Percentiles rank a stretch among this genome's conserved stretches.
These are phyloP conservation scores for Lentinula raphanica DNA, from an alignment of 768 basidiomycete species.

Conservation along the genomic window DNA sequence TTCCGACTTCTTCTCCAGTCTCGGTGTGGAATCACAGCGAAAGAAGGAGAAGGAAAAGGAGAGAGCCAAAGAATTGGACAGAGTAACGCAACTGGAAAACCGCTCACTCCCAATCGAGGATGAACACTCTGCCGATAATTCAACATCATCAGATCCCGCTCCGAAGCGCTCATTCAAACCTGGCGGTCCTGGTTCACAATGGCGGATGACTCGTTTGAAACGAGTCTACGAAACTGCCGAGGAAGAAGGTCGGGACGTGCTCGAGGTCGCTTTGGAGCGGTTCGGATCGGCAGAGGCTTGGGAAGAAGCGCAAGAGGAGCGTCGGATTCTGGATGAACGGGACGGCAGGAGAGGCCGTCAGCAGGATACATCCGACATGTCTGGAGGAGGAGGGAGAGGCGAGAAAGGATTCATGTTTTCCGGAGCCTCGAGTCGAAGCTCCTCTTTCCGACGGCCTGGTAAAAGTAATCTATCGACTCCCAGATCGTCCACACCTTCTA, in stretches of 20 bases:
- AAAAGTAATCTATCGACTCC: conserved; percentile 61
- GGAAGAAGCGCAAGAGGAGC: conserved; percentile 84
- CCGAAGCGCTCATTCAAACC: conserved; percentile 54
- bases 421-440: conserved; percentile 73
- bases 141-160: conserved; percentile 34
- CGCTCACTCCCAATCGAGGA: conserved; percentile 56
- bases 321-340: conserved; percentile 79
- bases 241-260: conserved; percentile 69
- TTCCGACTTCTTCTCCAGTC: conserved; percentile 84
- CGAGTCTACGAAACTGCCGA: conserved; percentile 86
- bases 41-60: conserved; percentile 65
- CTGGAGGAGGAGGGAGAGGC: conserved; percentile 33
- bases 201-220: conserved; percentile 97
- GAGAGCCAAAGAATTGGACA: conserved; percentile 61
- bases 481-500: conserved; percentile 35
- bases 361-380: conserved; percentile 26
- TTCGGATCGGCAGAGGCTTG: conserved; percentile 85
- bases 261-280: conserved; percentile 81
- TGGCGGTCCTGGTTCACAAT: conserved; percentile 89
- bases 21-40: conserved; percentile 73
- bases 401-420: conserved; percentile 66
- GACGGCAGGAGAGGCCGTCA: conserved; percentile 40
- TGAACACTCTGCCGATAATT: conserved; percentile 42
- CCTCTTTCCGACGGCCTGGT: conserved; percentile 83
- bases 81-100: conserved; percentile 22